Evolutionary conservation across 176 grass and related monocot species (phyloP).

Genomic region (Luzula sylvatica): DNA sequence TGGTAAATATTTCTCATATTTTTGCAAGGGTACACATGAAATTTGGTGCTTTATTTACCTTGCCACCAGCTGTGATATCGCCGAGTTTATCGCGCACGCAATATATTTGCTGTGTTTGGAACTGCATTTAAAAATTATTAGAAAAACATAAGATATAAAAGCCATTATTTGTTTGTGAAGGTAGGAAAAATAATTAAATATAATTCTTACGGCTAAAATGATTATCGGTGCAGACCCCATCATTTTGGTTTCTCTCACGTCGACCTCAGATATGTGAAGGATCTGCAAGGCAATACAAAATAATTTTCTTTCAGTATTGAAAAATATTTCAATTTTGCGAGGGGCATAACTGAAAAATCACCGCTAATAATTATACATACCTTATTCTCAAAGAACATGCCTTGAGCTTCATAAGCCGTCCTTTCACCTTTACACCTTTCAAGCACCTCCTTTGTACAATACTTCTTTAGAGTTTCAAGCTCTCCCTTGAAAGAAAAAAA

Average conservation of each 20-base stretch:
- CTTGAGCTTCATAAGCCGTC: constrained; percentile 66
- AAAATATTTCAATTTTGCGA: too few relatives aligned
- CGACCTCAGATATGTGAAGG: constrained; percentile 91
- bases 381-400: constrained; percentile 91
- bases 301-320: neutral
- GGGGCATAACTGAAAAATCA: too few relatives aligned
- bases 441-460: constrained; percentile 79
- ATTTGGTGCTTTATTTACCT: constrained; percentile 42
- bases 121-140: constrained; percentile 39
- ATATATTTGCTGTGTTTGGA: constrained; percentile 94
- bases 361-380: constrained; percentile 26
- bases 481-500: constrained; percentile 15
- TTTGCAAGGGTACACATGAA: too few relatives aligned
- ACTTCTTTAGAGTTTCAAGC: constrained; percentile 48
- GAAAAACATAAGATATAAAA: constrained; percentile 13
- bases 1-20: too few relatives aligned
- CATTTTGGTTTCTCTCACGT: constrained; percentile 92
- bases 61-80: constrained; percentile 59
- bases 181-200: neutral
- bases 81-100: constrained; percentile 81
- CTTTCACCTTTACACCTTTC: constrained; percentile 90
- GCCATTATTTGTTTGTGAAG: too few relatives aligned
- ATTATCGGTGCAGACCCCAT: constrained; percentile 77
- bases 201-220: constrained; percentile 47
- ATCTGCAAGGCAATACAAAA: constrained; percentile 49